Conservation (phyloP, 352 stramenopile genomes). For the Nothophytophthora sp. region DNA sequence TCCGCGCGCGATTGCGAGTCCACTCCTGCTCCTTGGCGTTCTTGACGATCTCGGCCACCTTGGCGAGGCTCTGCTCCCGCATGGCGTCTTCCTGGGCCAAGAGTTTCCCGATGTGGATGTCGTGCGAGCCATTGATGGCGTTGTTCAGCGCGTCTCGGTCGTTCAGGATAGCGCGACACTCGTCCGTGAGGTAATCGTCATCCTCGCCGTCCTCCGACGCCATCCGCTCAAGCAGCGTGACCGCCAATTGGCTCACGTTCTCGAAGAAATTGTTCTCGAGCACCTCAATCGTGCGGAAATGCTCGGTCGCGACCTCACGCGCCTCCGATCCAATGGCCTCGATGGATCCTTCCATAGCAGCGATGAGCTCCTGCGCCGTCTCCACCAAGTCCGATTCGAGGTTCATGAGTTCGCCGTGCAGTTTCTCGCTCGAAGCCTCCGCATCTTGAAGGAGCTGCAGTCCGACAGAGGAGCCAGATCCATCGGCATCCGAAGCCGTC, state of each 20-base stretch:
- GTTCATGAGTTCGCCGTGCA: conserved; percentile 90
- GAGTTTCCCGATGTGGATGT: conserved; percentile 92
- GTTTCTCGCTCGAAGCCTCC: conserved; percentile 78
- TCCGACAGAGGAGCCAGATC: conserved; percentile 26
- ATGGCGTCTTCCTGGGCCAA: conserved; percentile 86
- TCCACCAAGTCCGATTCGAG: conserved; percentile 87
- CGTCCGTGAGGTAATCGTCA: conserved; percentile 76
- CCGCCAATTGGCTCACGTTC: conserved; percentile 79
- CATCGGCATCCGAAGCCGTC: conserved; percentile 32
- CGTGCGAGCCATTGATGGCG: conserved; percentile 90
- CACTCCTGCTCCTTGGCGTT: conserved; percentile 67
- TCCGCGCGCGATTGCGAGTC: conserved; percentile 67
- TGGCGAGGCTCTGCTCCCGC: conserved; percentile 76
- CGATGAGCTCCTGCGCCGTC: conserved; percentile 67
- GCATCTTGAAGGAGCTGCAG: conserved; percentile 85
- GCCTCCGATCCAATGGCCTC: conserved; percentile 64
- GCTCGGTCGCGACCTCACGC: conserved; percentile 68
- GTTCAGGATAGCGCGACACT: conserved; percentile 81
- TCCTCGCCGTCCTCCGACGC: conserved; percentile 77
- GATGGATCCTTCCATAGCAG: conserved; percentile 61
- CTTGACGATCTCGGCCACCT: conserved; percentile 69
- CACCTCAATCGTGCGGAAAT: conserved; percentile 90
- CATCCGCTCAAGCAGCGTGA: conserved; percentile 76
- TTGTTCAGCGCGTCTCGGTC: conserved; percentile 85
- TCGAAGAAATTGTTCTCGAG: conserved; percentile 93